These are phyloP conservation scores for Pugionium dolabratum DNA, from an alignment of 345 rosid genomes.

Conservation along the genomic window DNA sequence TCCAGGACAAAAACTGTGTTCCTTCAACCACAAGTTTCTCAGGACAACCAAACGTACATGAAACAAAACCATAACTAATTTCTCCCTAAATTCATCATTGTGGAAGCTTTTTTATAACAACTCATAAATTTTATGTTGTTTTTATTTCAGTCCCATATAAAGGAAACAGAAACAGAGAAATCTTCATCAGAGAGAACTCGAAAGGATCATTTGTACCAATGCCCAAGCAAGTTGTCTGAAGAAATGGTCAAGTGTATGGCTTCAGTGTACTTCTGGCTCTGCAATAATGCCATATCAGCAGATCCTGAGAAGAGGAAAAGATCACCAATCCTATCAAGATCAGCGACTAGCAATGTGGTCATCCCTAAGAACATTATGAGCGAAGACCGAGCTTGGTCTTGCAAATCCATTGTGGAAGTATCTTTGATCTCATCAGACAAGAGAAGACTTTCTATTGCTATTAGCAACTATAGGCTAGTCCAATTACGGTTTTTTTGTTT, in stretches of 20 bases:
- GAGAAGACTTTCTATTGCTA: slow-evolving; percentile 60
- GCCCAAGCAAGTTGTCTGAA: slow-evolving; percentile 87
- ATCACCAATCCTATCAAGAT: slow-evolving; percentile 61
- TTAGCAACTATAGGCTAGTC: slow-evolving; percentile 68
- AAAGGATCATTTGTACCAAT: slow-evolving; percentile 78
- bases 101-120: not conserved
- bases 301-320: slow-evolving; percentile 45
- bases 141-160: slow-evolving; percentile 44
- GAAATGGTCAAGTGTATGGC: slow-evolving; percentile 94
- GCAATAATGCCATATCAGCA: slow-evolving; percentile 48
- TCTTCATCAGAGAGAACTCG: slow-evolving; percentile 49
- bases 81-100: not conserved
- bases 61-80: not conserved
- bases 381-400: slow-evolving; percentile 64
- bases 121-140: not conserved
- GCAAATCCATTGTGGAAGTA: slow-evolving; percentile 71
- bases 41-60: slow-evolving; percentile 49
- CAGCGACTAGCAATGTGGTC: slow-evolving; percentile 58
- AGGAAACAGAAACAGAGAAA: slow-evolving; percentile 42
- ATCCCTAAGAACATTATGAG: slow-evolving; percentile 51
- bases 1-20: slow-evolving; percentile 40
- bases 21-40: slow-evolving; percentile 47
- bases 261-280: slow-evolving; percentile 79
- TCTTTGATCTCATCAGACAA: slow-evolving; percentile 74
- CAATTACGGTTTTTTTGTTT: not conserved